These are phyloP conservation scores for Capronia coronata DNA, from an alignment of 2,329 filamentous ascomycete species.

Conservation along the genomic window DNA sequence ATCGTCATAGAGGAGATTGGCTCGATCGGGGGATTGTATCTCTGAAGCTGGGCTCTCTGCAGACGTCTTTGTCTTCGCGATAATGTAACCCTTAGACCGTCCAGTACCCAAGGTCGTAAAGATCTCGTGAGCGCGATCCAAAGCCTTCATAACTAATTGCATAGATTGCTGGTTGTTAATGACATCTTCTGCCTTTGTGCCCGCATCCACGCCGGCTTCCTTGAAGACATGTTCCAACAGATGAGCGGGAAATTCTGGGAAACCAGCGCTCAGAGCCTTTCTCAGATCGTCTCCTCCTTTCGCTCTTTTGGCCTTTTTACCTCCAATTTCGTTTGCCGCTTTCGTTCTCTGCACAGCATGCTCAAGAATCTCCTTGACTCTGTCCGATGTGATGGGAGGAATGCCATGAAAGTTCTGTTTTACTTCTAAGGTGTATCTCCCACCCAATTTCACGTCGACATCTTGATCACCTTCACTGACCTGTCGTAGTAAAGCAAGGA, in stretches of 20 bases:
- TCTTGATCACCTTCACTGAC: conserved; percentile 77
- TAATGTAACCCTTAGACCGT: conserved; percentile 72
- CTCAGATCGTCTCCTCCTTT: conserved; percentile 70
- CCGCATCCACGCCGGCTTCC: conserved; percentile 61
- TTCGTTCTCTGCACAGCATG: conserved; percentile 48
- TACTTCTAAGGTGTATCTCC: conserved; percentile 71
- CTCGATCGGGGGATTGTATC: conserved; percentile 32
- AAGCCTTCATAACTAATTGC: conserved; percentile 58
- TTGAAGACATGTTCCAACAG: conserved; percentile 80
- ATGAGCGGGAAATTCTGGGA: conserved; percentile 82
- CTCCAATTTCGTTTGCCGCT: conserved; percentile 29
- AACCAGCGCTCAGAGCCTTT: conserved; percentile 72
- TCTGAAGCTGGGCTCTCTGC: conserved; percentile 33
- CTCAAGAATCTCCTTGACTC: conserved; percentile 63
- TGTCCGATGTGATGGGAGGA: conserved; percentile 66
- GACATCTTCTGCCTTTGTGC: conserved; percentile 61
- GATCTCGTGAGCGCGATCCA: conserved; percentile 64
- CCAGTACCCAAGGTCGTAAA: conserved; percentile 62
- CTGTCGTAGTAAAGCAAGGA: conserved; percentile 71
- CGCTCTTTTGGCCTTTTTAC: conserved; percentile 65
- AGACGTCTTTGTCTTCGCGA: conserved; percentile 57
- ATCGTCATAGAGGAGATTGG: conserved; percentile 71
- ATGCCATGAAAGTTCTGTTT: conserved; percentile 76
- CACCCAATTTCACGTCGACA: conserved; percentile 69
- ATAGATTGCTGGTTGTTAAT: conserved; percentile 60